phyloP scores from a whole-genome alignment of 768 basidiomycete genomes.

The Pleurotus tuoliensis region DNA sequence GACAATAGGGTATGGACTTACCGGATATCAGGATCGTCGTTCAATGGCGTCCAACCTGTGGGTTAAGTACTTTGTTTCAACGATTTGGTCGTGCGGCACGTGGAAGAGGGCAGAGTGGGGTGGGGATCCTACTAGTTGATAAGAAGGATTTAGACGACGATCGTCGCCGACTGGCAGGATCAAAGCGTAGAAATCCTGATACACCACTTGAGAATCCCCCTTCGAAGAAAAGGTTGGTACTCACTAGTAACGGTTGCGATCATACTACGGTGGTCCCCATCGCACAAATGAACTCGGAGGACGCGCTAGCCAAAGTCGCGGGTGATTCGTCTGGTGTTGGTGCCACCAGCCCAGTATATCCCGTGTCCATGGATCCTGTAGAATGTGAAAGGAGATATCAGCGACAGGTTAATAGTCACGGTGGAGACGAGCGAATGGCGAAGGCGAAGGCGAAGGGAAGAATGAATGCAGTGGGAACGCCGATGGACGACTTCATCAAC shows the following conservation, averaged over 20 bases:
- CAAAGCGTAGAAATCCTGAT: background rate
- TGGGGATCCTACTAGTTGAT: constrained; percentile 19
- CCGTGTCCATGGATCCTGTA: background rate
- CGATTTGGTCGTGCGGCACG: constrained; percentile 23
- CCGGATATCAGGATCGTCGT: constrained; percentile 27
- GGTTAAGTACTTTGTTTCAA: constrained; percentile 24
- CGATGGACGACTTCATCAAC: background rate
- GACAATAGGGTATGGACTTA: constrained; percentile 26
- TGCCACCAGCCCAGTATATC: background rate
- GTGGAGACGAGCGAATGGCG: constrained; percentile 14
- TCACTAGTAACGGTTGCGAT: background rate
- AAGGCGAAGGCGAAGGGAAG: too few relatives aligned
- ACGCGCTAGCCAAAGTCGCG: background rate
- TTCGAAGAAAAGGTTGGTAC: background rate
- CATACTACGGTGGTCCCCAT: background rate
- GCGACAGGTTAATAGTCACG: background rate
- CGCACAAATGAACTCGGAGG: background rate
- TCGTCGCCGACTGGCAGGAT: background rate
- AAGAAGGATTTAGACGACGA: constrained; percentile 1
- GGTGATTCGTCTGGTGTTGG: background rate
- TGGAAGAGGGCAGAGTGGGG: constrained; percentile 9
- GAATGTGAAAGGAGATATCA: background rate
- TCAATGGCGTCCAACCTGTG: constrained; percentile 22
- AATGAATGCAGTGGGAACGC: too few relatives aligned
- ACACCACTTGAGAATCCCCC: background rate